Base-by-base conservation (phyloP, 176 grass and related monocot species). In the Cocos nucifera region DNA sequence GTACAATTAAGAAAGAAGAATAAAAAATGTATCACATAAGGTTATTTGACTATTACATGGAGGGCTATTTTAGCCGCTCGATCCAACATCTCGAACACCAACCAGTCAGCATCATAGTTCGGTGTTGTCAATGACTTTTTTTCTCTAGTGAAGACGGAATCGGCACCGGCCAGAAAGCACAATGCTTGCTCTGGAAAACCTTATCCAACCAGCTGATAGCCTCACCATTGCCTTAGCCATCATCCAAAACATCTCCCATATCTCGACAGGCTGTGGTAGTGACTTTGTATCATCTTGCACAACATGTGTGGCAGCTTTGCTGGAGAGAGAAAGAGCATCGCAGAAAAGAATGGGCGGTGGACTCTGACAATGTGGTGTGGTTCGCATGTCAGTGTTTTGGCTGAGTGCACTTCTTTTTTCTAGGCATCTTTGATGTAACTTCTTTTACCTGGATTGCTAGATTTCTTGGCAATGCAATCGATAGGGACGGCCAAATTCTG, bases 391-490 rank as follows among this genome's bases (percentile, higher is more conserved):
- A 4, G 63, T 87, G 3, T 77, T 87, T 69, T 81, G 79, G 80
- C 62, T 86, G 4, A 7, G 62, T 67, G 5, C 88, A 84, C 51
- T 92, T 87, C 66, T 27, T 27, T 27, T 23, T 23, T 5, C 70
- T 27, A 19, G 83, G 88, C 5, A 62, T 92, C 19, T 63, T 76
- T 1, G 83, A 92, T 10, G 73, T 78, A 4, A 77, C 83, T 0
- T 86, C 83, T 0, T 92, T 92, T 53, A 56, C 79, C 79, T 0
- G 83, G 83, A 0, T 44, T 83, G 39, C 74, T 92, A 0, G 83
- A 92, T 59, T 80, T 83, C 54, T 92, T 86, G 3, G 76, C 69
- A 48, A 80, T 92, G 68, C 86, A 92, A 65, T 78, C 88, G 3
- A 73, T 84, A 28, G 83, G 69, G 6, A 51, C 80, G 6, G 74